Evolutionary conservation across 768 basidiomycete genomes (phyloP), one percentile per base, ranked within the genome.

Genomic region (Suillus luteus): DNA sequence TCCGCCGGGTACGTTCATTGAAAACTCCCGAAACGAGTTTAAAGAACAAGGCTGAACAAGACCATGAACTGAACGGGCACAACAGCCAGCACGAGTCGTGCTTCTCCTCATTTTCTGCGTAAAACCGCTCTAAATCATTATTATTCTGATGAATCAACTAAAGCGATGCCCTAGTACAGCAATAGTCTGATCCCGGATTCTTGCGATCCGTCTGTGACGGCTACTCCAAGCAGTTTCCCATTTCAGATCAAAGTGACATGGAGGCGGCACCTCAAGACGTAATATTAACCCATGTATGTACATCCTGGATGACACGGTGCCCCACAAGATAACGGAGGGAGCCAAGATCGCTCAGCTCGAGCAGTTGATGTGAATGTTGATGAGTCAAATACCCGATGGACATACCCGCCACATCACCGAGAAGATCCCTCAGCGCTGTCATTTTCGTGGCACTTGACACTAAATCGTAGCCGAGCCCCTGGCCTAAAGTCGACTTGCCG

Each of bases 1-100:
- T 62, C 61, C 54, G 61, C 64, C 48, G 61, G 38, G 2, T 8
- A 7, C 22, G 4, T 33, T 41, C 37, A 41, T 27, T 19, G 17
- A 40, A 19, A 27, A 22, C 15, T 27, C 17, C 57, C 57, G 57
- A 58, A 58, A 58, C 10, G 22, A 15, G 6, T 22, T 14, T 0
- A 27, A 58, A 35, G 33, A 35, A 35, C 33, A 35, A 35, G 33
- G 33, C 33, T 35, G 55, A 41, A 58, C 57, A 58, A 58, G 38
- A 15, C 17, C 55, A 38, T 1, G 49, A 9, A 14, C 24, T 22
- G 6, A 48, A 48, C 46, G n/a, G 33, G 51, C 19, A 54, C 33
- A 54, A 51, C 49, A 5, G 15, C 27, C 8, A 17, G 27, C 44
- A 46, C 43, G 43, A 10, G 19, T 15, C 7, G 7, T 24, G 8